Conservation (phyloP, 352 stramenopile species). For the Globisporangium radiosum region DNA sequence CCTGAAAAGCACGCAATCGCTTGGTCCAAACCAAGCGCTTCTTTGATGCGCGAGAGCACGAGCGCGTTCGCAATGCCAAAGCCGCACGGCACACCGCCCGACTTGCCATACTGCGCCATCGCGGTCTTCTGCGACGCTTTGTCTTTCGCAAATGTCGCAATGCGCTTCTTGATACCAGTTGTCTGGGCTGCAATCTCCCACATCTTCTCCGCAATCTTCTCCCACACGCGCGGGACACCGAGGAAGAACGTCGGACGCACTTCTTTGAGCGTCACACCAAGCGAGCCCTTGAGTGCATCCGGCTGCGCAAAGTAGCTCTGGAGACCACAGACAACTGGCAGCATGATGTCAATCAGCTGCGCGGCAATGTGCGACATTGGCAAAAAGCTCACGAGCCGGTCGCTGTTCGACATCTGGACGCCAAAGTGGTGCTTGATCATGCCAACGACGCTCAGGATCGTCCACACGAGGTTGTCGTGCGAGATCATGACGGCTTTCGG, state of each 20-base stretch:
- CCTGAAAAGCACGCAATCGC: constrained; percentile 67
- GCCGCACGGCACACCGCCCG: constrained; percentile 80
- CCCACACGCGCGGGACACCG: constrained; percentile 88
- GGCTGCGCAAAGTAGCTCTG: constrained; percentile 86
- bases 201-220: constrained; percentile 92
- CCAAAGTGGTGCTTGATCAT: constrained; percentile 61
- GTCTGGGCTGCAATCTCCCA: constrained; percentile 77
- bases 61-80: constrained; percentile 87
- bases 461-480: constrained; percentile 92
- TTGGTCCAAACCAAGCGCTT: constrained; percentile 88
- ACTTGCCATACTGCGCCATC: constrained; percentile 81
- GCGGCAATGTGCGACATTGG: constrained; percentile 88
- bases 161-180: constrained; percentile 89
- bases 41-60: constrained; percentile 83
- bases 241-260: constrained; percentile 88
- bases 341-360: constrained; percentile 84
- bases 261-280: constrained; percentile 81
- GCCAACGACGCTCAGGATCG: constrained; percentile 48
- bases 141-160: constrained; percentile 88
- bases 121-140: constrained; percentile 74
- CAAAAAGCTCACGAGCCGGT: constrained; percentile 84
- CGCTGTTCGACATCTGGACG: constrained; percentile 45
- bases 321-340: constrained; percentile 53
- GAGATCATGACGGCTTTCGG: constrained; percentile 97
- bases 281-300: constrained; percentile 86